phyloP scores from a whole-genome alignment of 2,329 filamentous ascomycete genomes.

The Sclerotinia minor region DNA sequence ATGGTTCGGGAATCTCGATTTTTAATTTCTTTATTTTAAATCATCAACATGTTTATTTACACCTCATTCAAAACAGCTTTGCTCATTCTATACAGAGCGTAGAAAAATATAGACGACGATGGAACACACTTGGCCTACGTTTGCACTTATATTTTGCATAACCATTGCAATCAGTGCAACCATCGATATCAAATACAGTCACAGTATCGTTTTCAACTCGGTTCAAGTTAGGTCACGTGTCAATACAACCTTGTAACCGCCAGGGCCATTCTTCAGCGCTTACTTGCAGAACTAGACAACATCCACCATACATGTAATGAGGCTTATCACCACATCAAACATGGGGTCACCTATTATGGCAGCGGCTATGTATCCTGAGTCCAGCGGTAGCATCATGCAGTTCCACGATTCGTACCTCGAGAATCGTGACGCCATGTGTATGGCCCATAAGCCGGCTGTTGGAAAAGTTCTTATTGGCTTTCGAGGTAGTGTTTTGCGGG shows the following conservation, averaged over 20 bases:
- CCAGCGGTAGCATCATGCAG: constrained; percentile 26
- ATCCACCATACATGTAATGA: constrained; percentile 23
- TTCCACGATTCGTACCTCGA: constrained; percentile 17
- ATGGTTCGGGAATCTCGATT: background rate
- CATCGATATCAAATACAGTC: no score
- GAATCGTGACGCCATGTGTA: constrained; percentile 22
- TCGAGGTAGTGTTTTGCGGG: constrained; percentile 25
- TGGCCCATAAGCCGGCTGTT: constrained; percentile 21
- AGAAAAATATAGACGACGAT: background rate
- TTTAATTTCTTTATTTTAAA: background rate
- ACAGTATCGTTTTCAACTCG: background rate
- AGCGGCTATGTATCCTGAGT: constrained; percentile 23
- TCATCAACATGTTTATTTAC: background rate
- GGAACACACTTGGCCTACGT: background rate
- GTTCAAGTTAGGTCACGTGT: constrained; percentile 12
- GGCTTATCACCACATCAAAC: constrained; percentile 26
- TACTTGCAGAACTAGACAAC: constrained; percentile 21
- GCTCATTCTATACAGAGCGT: background rate
- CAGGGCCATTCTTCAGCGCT: constrained; percentile 24
- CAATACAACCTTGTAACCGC: constrained; percentile 12
- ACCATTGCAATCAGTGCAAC: background rate
- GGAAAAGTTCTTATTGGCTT: constrained; percentile 27
- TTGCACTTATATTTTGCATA: background rate
- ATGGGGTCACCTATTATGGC: constrained; percentile 19
- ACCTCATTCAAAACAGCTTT: background rate